Evolutionary conservation across 1,284 basidiomycete genomes (phyloP), one percentile per base, ranked within the genome.

Genomic region (Melampsora larici-populina): DNA sequence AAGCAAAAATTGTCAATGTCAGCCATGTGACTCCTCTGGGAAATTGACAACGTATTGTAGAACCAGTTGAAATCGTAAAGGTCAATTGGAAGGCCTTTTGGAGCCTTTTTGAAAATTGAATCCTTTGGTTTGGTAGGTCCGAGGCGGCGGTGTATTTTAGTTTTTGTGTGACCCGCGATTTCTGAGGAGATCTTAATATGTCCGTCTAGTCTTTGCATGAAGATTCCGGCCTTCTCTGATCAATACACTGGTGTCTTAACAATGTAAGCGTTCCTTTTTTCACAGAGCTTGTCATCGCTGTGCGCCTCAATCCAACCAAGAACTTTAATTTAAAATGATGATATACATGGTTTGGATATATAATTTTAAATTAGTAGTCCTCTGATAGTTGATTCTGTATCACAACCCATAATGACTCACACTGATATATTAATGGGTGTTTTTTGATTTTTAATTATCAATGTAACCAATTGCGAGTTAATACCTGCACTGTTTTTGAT

Each of bases 61-160:
- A 65, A 67, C 72, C 72, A 75, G 15, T 67, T 33, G 13, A 63
- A 15, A 46, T 58, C 11, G 48, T 75, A 75, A 43, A 75, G 68
- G 33, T 75, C 64, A 36, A 75, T 55, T 6, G 51, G 72, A 40
- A 75, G 49, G 21, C 40, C 17, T 29, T 67, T 75, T 21, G 72
- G 64, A 9, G 72, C n/a, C 46, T 31, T 26, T 13, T 15, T 70
- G 49, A 26, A 51, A 3, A 15, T 70, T 58, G 68, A 70, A 31
- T 55, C 33, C 33, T 17, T 18, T 29, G 62, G 26, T 31, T 21
- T 64, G 33, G 18, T 8, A 31, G 62, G 62, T 21, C 18, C 15
- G 9, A 29, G 62, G 24, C 62, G 24, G 18, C 21, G 62, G 29
- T 8, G 33, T 43, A 8, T 7, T 17, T 64, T 29, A 1, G 8